phyloP scores from a whole-genome alignment of 768 basidiomycete species.

The Cytidiella melzeri region DNA sequence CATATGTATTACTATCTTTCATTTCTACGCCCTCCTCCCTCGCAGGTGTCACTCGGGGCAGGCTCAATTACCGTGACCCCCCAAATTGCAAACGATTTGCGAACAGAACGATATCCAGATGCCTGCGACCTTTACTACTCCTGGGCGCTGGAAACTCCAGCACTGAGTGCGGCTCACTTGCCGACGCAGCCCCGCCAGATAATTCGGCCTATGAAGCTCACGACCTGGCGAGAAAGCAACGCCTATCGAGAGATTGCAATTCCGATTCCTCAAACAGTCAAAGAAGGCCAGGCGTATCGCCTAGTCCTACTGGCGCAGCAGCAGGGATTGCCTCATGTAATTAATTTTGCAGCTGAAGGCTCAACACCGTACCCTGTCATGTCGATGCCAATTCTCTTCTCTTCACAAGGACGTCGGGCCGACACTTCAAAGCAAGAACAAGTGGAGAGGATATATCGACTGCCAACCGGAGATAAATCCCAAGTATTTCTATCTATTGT shows the following conservation, averaged over 20 bases:
- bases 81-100: conserved; percentile 84
- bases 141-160: conserved; percentile 36
- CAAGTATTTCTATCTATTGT: conserved; percentile 40
- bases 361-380: conserved; percentile 53
- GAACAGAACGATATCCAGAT: conserved; percentile 61
- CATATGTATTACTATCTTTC: conserved; percentile 93
- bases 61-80: conserved; percentile 65
- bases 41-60: conserved; percentile 29
- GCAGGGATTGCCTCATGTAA: conserved; percentile 21
- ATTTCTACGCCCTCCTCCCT: conserved; percentile 82
- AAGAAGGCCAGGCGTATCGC: conserved; percentile 55
- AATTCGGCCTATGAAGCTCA: conserved; percentile 55
- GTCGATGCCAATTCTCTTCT: conserved; percentile 59
- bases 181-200: conserved; percentile 14
- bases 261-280: conserved; percentile 48
- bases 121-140: conserved; percentile 63
- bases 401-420: conserved; percentile 25
- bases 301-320: conserved; percentile 48
- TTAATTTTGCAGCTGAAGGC: conserved; percentile 36
- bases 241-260: conserved; percentile 76
- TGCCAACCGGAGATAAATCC: conserved; percentile 8
- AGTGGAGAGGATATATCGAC: conserved; percentile 50
- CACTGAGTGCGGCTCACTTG: conserved; percentile 8
- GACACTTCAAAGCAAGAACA: conserved; percentile 55
- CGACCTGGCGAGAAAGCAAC: conserved; percentile 60